These are phyloP conservation scores for Quercus phellos DNA, from an alignment of 331 rosid species.

Conservation along the genomic window DNA sequence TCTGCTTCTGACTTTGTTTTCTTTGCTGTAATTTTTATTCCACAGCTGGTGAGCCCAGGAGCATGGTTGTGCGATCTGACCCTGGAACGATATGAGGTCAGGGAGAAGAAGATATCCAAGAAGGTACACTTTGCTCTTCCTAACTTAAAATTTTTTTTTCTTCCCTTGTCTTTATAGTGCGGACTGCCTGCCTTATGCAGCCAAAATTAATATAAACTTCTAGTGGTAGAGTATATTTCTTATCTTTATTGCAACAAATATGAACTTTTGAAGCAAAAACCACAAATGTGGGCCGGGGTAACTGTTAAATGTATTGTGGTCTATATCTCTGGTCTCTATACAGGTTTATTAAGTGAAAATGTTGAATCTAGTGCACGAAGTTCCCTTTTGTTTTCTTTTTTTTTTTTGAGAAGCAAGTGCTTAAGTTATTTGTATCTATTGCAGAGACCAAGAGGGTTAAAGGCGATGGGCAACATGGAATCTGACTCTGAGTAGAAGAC, in stretches of 20 bases:
- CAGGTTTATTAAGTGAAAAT: background rate
- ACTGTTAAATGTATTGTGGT: too few species aligned
- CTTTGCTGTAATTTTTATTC: background rate
- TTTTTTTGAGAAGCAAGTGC: too few species aligned
- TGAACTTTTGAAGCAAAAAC: too few species aligned
- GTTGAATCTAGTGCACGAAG: too few species aligned
- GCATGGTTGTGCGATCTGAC: constrained; percentile 82
- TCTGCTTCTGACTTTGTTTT: background rate
- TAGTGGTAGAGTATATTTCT: too few species aligned
- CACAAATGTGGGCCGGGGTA: too few species aligned
- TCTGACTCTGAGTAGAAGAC: constrained; percentile 64
- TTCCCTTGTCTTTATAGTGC: too few species aligned
- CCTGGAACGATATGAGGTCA: constrained; percentile 81
- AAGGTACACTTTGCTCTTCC: constrained; percentile 39
- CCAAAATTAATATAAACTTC: too few species aligned
- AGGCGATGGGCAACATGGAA: constrained; percentile 91
- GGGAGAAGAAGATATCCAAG: constrained; percentile 88
- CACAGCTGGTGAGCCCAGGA: constrained; percentile 88
- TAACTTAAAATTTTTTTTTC: background rate
- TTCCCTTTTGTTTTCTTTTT: too few species aligned
- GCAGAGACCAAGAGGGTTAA: constrained; percentile 93
- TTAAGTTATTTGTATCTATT: background rate
- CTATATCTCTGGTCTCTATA: too few species aligned
- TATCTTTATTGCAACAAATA: too few species aligned
- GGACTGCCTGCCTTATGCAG: too few species aligned